Evolutionary conservation across 371 early-diverging fungal species (phyloP).

Genomic region (Zopfochytrium polystomum): DNA sequence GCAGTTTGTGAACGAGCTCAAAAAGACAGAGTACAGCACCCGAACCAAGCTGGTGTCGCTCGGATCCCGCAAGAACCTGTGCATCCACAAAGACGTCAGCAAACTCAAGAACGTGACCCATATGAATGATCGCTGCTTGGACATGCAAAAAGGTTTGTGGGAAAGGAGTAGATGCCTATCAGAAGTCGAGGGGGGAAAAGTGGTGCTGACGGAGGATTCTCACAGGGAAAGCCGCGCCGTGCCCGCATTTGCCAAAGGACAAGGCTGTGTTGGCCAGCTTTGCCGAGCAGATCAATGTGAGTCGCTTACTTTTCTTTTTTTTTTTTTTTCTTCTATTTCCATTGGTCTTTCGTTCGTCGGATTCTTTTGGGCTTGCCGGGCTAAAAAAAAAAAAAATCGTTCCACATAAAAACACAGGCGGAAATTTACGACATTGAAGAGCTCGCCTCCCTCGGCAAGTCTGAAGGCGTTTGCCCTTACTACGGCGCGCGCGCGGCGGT

Average conservation of each 20-base stretch:
- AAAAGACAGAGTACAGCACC: conserved; percentile 71
- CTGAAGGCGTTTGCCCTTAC: conserved; percentile 77
- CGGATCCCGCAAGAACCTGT: conserved; percentile 82
- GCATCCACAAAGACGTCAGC: conserved; percentile 69
- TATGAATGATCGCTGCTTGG: conserved; percentile 78
- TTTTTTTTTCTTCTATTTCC: no score
- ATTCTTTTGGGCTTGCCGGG: neutral
- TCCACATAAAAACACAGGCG: conserved; percentile 28
- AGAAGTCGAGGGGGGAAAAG: no score
- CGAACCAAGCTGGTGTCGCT: conserved; percentile 63
- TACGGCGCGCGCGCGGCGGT: conserved; percentile 75
- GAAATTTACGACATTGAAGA: conserved; percentile 84
- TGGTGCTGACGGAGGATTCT: no score
- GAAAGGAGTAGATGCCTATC: no score
- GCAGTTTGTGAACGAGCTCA: conserved; percentile 85
- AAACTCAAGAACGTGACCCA: conserved; percentile 47
- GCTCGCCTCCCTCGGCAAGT: conserved; percentile 63
- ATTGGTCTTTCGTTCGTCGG: neutral
- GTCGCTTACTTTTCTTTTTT: neutral
- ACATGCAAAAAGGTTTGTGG: conserved; percentile 60
- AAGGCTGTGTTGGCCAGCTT: conserved; percentile 12
- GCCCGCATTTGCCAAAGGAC: conserved; percentile 48
- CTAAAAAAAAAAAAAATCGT: no score
- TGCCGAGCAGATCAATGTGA: conserved; percentile 10
- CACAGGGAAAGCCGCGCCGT: conserved; percentile 12